Base-by-base conservation (phyloP, 2,329 filamentous ascomycete genomes). In the Intubia oerlemansii region DNA sequence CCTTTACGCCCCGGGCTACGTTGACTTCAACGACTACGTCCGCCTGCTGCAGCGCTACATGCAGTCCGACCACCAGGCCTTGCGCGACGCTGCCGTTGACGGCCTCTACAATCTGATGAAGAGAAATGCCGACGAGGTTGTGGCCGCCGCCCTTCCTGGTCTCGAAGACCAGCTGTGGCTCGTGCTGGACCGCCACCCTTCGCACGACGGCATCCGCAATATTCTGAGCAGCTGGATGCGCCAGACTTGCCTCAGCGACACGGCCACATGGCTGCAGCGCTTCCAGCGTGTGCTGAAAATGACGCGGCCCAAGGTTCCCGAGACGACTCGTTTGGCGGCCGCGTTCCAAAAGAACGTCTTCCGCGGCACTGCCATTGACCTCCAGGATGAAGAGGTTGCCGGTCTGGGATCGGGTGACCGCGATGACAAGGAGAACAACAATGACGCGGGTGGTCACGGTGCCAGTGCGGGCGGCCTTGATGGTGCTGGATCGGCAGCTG, bases 91-190 rank as follows among this genome's bases (percentile, higher is more conserved):
- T 36, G 81, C 84, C 2, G 66, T 93, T 10, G 78, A 90, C 44
- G 85, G 84, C 2, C 55, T 98, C 1, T 84, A 91, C 42, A 92
- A 90, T 37, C 61, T 95, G 20, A 95, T 98, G 84, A 85, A 92
- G 49, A 66, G 82, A 26, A 75, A 91, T 43, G 78, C 85, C 0
- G 67, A 75, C 34, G 77, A 84, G 36, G 82, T 95, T 8, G 63
- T 93, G 13, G 54, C 62, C 25, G 72, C 74, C 5, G 81, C 81
- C 5, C 65, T 77, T 9, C 59, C 68, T 17, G 79, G 78, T 0
- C 67, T 98, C 13, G 85, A 93, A 46, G 81, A 93, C 39, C 74
- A 88, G 35, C 56, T 98, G 0, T 98, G 88, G 90, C 62, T 91
- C 29, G 73, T 79, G 1, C 64, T 95, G 3, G 85, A 98, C 45